Base-by-base conservation (phyloP, 306 rosid genomes). In the Aeschynomene evenia region DNA sequence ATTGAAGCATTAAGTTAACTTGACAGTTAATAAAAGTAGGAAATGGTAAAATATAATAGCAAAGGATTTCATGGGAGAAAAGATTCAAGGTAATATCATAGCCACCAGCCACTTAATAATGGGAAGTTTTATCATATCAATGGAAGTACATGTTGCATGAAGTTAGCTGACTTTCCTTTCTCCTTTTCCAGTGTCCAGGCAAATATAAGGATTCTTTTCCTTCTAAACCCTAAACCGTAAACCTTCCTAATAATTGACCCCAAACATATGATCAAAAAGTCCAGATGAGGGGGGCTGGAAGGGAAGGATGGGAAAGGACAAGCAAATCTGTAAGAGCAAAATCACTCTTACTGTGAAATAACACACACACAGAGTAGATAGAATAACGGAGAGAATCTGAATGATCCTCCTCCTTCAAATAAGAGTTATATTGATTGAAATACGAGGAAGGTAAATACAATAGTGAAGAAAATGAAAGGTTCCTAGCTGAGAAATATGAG, bases 21-120 rank as follows among this genome's bases (percentile, higher is more conserved):
- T 10, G 26, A 56, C 54, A 37, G 42, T 45, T 37, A 48, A 49
- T 7, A 9, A 8, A 8, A 34, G 57, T 22, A 18, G 54, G 58
- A 81, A 54, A 33, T 12, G 53, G 48, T 6, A 66, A 70, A 48
- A 60, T 40, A 53, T 62, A 7, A 40, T 14, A 56, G 72, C 49
- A 39, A 14, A 16, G 67, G 49, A 28, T 81, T 67, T 36, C 31
- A 26, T 3, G 8, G 49, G 34, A n/a, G 13, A n/a, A 34, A 49
- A 29, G 7, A 60, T 19, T 51, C 14, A 7, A 58, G 59, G 45
- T 3, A 16, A 15, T n/a, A 21, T 31, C 22, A 29, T 23, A 43
- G 26, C 8, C 26, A 51, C 46, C 9, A 31, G 53, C n/a, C 55
- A 64, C 55, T 18, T 43, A 29, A 46, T 5, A 49, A 33, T 40